Evolutionary conservation across 306 rosid species (phyloP).

Genomic region (Dicorynia guianensis): DNA sequence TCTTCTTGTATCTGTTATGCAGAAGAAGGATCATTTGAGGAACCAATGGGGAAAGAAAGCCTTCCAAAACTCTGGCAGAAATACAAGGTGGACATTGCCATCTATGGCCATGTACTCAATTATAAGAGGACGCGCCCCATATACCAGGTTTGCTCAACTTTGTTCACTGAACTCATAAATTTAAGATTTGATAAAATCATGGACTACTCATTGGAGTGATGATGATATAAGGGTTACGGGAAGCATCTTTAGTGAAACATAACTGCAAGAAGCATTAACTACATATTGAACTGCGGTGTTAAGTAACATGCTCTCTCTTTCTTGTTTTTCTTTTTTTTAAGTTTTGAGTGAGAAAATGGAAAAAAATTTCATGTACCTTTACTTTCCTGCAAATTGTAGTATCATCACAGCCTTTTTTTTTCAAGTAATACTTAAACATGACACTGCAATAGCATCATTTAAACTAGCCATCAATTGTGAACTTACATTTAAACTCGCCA

Average conservation of each 20-base stretch:
- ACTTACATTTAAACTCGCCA: too few relatives aligned
- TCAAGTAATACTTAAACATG: background rate
- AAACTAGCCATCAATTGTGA: conserved; percentile 14
- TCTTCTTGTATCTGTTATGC: conserved; percentile 79
- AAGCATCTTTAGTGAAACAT: background rate
- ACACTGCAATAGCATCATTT: conserved; percentile 2
- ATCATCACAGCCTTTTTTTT: background rate
- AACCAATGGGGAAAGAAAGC: conserved; percentile 93
- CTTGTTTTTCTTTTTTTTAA: background rate
- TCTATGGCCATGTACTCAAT: conserved; percentile 91
- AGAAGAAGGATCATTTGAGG: conserved; percentile 88
- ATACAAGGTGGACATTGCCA: conserved; percentile 85
- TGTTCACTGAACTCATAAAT: conserved; percentile 20
- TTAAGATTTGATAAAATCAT: background rate
- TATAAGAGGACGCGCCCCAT: conserved; percentile 93
- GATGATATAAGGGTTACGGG: too few relatives aligned
- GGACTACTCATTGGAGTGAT: background rate
- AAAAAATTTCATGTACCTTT: background rate
- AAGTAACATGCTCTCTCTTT: background rate
- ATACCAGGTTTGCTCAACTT: conserved; percentile 68
- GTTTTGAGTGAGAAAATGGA: background rate
- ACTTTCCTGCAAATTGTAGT: background rate
- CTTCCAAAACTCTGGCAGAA: conserved; percentile 92
- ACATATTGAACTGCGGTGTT: background rate
- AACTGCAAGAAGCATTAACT: background rate